A percentile compares a stretch with the other conserved stretches of the same genome.
Evolutionary conservation across 2,329 filamentous ascomycete genomes (phyloP).

Genomic region (Fusarium illudens): DNA sequence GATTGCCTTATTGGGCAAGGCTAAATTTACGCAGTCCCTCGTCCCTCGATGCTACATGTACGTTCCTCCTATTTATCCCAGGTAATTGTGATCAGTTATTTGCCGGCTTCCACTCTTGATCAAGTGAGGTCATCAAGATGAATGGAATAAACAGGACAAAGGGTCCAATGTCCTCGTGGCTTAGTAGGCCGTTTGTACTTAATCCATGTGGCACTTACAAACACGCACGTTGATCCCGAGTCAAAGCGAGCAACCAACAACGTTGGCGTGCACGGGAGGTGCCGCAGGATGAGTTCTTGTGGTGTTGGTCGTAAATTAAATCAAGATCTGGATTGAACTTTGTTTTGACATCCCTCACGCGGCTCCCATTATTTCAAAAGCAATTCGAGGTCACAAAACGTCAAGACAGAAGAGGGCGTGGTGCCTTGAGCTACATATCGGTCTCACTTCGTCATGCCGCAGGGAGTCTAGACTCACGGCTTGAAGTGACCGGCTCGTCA

Average conservation of each 20-base stretch:
- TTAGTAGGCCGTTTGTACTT: background rate
- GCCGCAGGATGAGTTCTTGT: conserved; percentile 10
- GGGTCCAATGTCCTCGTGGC: background rate
- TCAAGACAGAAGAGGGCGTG: background rate
- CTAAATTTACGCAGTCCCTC: background rate
- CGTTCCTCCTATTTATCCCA: background rate
- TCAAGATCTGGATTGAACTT: conserved; percentile 17
- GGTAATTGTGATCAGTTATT: background rate
- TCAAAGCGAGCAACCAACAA: background rate
- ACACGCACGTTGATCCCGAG: background rate
- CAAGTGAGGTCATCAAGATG: background rate
- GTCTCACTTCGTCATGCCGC: background rate
- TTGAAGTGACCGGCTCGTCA: background rate
- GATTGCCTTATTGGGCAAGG: conserved; percentile 11
- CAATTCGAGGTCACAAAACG: background rate
- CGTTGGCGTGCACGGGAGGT: conserved; percentile 6
- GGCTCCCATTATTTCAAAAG: background rate
- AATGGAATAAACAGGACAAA: background rate
- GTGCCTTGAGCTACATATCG: background rate
- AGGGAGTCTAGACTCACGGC: conserved; percentile 8
- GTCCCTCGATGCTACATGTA: background rate
- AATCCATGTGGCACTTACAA: background rate
- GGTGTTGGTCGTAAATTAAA: conserved; percentile 22
- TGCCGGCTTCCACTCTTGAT: background rate
- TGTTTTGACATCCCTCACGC: conserved; percentile 1